Conservation (phyloP, 345 rosid species). For the Aquilaria malaccensis region DNA sequence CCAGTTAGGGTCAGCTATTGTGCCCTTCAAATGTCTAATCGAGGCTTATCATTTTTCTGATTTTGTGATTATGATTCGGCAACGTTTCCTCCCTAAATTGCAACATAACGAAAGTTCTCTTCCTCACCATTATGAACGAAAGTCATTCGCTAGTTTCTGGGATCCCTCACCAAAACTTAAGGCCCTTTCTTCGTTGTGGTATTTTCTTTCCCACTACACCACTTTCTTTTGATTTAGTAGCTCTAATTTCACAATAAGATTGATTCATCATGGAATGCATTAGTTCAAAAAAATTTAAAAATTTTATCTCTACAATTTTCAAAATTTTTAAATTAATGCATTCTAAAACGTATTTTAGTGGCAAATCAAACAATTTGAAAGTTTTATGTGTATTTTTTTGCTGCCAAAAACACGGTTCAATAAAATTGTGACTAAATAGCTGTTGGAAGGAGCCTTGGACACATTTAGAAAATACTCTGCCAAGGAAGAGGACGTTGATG, state of each 20-base stretch:
- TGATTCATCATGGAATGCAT: not conserved
- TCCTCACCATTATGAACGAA: conserved; percentile 30
- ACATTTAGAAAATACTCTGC: conserved; percentile 81
- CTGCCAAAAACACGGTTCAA: conserved; percentile 55
- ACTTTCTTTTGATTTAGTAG: not conserved
- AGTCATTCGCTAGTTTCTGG: conserved; percentile 63
- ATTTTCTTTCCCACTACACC: no score
- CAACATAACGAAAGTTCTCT: conserved; percentile 26
- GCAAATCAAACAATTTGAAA: not conserved
- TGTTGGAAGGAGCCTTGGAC: conserved; percentile 83
- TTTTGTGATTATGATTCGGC: not conserved
- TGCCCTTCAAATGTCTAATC: not conserved
- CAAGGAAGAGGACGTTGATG: conserved; percentile 75
- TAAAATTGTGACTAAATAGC: conserved; percentile 74
- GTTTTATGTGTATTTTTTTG: not conserved
- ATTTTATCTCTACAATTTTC: no score
- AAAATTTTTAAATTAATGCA: no score
- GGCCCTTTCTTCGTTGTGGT: conserved; percentile 92
- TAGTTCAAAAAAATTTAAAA: no score
- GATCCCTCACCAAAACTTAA: conserved; percentile 51
- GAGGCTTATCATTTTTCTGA: not conserved
- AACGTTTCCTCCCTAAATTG: conserved; percentile 25
- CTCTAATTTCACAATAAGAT: not conserved
- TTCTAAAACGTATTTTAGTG: no score
- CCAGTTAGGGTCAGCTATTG: conserved; percentile 24